Evolutionary conservation across 306 rosid genomes (phyloP), one percentile per base, ranked within the genome.

Genomic region (Datisca glomerata): DNA sequence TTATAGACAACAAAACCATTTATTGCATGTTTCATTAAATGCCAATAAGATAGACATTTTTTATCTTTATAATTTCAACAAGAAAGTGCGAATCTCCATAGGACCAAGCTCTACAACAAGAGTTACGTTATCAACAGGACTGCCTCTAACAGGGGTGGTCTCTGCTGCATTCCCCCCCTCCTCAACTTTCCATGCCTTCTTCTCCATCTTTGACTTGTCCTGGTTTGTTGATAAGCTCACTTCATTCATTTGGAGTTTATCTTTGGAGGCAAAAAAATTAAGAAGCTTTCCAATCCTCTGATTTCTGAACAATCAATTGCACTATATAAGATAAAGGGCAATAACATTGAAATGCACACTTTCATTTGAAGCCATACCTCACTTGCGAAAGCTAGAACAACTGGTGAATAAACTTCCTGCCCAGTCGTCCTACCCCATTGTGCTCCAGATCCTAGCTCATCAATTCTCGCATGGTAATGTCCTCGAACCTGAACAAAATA

Each of bases 1-100:
- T n/a, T n/a, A n/a, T n/a, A n/a, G n/a, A n/a, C n/a, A n/a, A n/a
- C n/a, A n/a, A n/a, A n/a, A n/a, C n/a, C n/a, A n/a, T n/a, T n/a
- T n/a, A n/a, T n/a, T n/a, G n/a, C n/a, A n/a, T n/a, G n/a, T n/a
- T n/a, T n/a, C n/a, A n/a, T n/a, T n/a, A n/a, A n/a, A n/a, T n/a
- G n/a, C n/a, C n/a, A n/a, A n/a, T n/a, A n/a, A n/a, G n/a, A n/a
- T n/a, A n/a, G n/a, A n/a, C n/a, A n/a, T n/a, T n/a, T n/a, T n/a
- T n/a, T n/a, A n/a, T n/a, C n/a, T n/a, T 34, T 58, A 71, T 50
- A 70, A 76, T 41, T 57, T 73, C 59, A 81, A 53, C 8, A 66
- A 19, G 63, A 81, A 68, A 19, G 86, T 83, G 22, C 94, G 82
- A 6, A 75, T 83, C 75, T 83, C 91, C 91, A 79, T 67, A n/a